A percentile compares a stretch with the other conserved stretches of the same genome.
phyloP scores from a whole-genome alignment of 2,329 filamentous ascomycete species.

The Paracoccidioides lutzii region DNA sequence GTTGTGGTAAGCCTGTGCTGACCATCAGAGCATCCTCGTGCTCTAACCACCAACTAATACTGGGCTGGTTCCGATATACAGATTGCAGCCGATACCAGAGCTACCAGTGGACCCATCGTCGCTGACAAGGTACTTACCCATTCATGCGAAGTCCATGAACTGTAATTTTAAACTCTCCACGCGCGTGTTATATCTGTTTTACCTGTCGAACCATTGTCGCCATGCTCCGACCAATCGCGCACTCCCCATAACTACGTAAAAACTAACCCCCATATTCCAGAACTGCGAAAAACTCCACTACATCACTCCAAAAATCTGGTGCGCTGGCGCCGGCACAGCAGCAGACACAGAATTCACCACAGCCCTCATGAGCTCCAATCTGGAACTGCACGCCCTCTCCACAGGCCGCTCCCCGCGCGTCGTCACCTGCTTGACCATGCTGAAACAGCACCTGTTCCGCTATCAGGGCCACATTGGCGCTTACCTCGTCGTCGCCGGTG shows the following conservation, averaged over 20 bases:
- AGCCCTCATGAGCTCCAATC: constrained; percentile 92
- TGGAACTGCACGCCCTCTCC: constrained; percentile 92
- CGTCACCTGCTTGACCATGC: constrained; percentile 97
- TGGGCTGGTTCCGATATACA: constrained; percentile 26
- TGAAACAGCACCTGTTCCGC: constrained; percentile 98
- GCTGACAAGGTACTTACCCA: constrained; percentile 65
- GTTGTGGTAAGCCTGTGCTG: constrained; percentile 58
- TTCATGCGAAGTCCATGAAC: background rate
- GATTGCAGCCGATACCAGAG: constrained; percentile 97
- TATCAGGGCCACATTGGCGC: constrained; percentile 97
- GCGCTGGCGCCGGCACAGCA: constrained; percentile 91
- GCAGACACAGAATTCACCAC: constrained; percentile 99
- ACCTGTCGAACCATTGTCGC: background rate
- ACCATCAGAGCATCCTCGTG: background rate
- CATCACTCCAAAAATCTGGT: constrained; percentile 98
- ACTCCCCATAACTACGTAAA: background rate
- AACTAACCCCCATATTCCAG: constrained; percentile 27
- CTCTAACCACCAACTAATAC: constrained; percentile 14
- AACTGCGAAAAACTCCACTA: constrained; percentile 99
- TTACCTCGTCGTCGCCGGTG: constrained; percentile 92
- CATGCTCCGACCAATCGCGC: background rate
- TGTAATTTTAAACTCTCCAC: background rate
- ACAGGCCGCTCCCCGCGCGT: constrained; percentile 94
- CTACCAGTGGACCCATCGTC: constrained; percentile 92
- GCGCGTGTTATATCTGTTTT: background rate